These are phyloP conservation scores for Apiospora arundinis DNA, from an alignment of 2,329 filamentous ascomycete genomes.

Conservation along the genomic window DNA sequence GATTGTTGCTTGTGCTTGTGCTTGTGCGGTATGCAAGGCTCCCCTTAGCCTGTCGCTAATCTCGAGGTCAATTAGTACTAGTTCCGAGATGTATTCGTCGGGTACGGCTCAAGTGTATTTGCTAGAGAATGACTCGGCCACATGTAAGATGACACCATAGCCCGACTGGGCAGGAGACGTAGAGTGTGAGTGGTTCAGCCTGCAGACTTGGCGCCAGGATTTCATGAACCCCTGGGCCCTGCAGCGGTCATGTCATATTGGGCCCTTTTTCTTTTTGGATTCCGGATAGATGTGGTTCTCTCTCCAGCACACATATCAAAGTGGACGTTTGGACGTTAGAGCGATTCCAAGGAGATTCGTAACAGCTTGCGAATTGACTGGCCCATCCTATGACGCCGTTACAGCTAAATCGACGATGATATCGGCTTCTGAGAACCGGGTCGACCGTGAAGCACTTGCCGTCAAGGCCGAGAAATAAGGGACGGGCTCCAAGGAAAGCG, in stretches of 20 bases:
- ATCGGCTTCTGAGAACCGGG: background rate
- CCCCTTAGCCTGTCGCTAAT: conserved; percentile 19
- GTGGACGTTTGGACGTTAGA: background rate
- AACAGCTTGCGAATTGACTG: background rate
- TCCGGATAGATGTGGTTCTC: background rate
- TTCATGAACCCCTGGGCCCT: conserved; percentile 1
- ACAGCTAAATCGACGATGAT: background rate
- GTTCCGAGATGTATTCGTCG: conserved; percentile 23
- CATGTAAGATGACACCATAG: conserved; percentile 21
- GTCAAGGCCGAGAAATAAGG: background rate
- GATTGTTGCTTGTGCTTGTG: background rate
- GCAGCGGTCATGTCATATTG: conserved; percentile 5
- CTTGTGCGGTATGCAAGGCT: conserved; percentile 12
- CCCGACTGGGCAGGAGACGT: conserved; percentile 10
- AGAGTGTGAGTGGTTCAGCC: conserved; percentile 21
- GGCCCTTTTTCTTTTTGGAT: background rate
- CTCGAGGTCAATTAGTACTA: conserved; percentile 7
- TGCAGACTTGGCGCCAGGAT: conserved; percentile 13
- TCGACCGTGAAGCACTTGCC: background rate
- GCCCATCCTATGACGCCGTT: background rate
- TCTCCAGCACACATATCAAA: background rate
- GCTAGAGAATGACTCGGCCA: conserved; percentile 21
- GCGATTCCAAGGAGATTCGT: background rate
- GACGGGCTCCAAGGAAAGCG: background rate
- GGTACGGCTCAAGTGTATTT: background rate